phyloP scores from a whole-genome alignment of 179 eudicot species.

The Amaranthus tricolor region DNA sequence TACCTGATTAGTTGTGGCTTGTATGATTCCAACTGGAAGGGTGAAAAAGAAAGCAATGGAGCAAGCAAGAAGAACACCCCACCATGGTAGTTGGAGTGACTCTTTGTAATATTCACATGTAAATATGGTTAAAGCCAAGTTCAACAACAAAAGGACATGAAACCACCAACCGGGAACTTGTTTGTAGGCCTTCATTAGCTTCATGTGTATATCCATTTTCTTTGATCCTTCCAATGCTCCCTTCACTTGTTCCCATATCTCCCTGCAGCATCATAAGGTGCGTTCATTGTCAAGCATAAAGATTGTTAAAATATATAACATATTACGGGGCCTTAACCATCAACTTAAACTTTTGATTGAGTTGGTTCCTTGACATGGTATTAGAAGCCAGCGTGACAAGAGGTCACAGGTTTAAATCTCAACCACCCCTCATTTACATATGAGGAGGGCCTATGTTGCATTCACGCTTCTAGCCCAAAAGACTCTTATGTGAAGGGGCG shows the following conservation, averaged over 20 bases:
- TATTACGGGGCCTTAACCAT: too few relatives aligned
- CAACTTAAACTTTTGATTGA: too few relatives aligned
- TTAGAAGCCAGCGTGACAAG: too few relatives aligned
- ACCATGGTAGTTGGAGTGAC: conserved; percentile 76
- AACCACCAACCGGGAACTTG: conserved; percentile 87
- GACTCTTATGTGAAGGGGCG: too few relatives aligned
- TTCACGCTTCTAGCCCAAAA: too few relatives aligned
- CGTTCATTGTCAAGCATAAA: not conserved
- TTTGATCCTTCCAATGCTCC: conserved; percentile 35
- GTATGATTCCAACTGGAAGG: conserved; percentile 71
- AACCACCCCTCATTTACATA: too few relatives aligned
- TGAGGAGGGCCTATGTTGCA: too few relatives aligned
- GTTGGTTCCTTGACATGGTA: too few relatives aligned
- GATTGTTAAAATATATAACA: not conserved
- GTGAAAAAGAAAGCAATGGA: conserved; percentile 65
- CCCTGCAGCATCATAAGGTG: conserved; percentile 27
- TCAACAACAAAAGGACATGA: conserved; percentile 42
- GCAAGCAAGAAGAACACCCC: conserved; percentile 77
- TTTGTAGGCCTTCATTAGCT: conserved; percentile 62
- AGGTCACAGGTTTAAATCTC: too few relatives aligned
- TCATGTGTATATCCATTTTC: conserved; percentile 58
- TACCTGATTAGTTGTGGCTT: conserved; percentile 78
- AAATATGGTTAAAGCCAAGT: conserved; percentile 43
- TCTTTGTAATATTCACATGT: conserved; percentile 53
- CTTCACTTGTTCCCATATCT: conserved; percentile 40